phyloP scores from a whole-genome alignment of 306 rosid genomes.

The Rosa chinensis region DNA sequence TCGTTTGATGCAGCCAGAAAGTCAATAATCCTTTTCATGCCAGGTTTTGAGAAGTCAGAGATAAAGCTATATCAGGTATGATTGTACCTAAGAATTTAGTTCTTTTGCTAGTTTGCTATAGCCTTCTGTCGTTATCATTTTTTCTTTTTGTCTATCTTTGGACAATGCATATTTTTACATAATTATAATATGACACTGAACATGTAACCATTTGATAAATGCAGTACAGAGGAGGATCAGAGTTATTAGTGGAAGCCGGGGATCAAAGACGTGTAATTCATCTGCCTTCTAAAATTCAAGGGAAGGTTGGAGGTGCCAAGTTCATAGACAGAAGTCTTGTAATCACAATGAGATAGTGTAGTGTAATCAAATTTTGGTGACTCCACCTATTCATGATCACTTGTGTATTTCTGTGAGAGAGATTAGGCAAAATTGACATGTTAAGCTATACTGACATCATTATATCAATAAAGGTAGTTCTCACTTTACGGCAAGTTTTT shows the following conservation, averaged over 20 bases:
- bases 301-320: conserved; percentile 95
- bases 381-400: conserved; percentile 9
- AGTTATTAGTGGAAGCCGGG: conserved; percentile 95
- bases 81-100: conserved; percentile 9
- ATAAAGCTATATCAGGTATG: conserved; percentile 88
- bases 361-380: neutral
- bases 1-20: conserved; percentile 64
- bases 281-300: conserved; percentile 77
- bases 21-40: conserved; percentile 78
- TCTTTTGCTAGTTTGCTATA: neutral
- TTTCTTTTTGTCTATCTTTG: conserved; percentile 5
- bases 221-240: conserved; percentile 95
- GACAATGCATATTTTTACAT: conserved; percentile 8
- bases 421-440: neutral
- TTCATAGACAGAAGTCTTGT: conserved; percentile 74
- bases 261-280: conserved; percentile 90
- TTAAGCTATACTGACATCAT: neutral
- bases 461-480: neutral
- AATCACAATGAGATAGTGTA: conserved; percentile 62
- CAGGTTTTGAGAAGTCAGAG: conserved; percentile 93
- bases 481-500: neutral
- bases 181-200: conserved; percentile 12
- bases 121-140: neutral
- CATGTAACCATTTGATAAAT: conserved; percentile 18
- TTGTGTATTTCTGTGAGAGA: neutral